Evolutionary conservation across 495 filamentous ascomycete genomes (phyloP), one percentile per base, ranked within the genome.

Genomic region (Bathelium albidoporum): DNA sequence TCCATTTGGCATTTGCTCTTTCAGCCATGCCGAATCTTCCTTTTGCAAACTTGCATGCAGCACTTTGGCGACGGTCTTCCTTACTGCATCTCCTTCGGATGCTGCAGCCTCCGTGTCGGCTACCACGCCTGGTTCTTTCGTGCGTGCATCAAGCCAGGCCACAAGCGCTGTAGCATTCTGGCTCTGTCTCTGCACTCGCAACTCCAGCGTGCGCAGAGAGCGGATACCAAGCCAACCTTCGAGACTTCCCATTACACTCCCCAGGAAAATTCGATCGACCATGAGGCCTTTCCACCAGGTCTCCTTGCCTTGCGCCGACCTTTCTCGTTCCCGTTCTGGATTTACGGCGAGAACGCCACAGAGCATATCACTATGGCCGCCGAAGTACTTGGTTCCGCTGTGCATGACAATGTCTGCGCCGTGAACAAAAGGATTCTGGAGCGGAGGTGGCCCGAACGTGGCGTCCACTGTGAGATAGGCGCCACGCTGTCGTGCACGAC

Each of bases 161-260:
- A 95, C 91, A 2, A 98, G 73, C 31, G 71, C 77, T 66, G 79
- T 77, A 22, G 89, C 81, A 73, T 81, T 93, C 52, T 77, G 72
- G 64, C 84, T 87, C 78, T 95, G 90, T 65, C 88, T 78, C 74
- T 78, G 73, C 2, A 97, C 86, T 29, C 94, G 80, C 65, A 98
- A 69, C 74, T 93, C 90, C 52, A 98, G 78, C 16, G 94, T 98
- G 55, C 93, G 80, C 63, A 97, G 66, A 72, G 88, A 92, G 64
- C 94, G 77, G 55, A 96, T 82, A 0, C 90, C 93, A 20, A 98
- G 79, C 94, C 94, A 98, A 5, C 88, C 85, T 74, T 98, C 94
- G 72, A 98, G 75, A 64, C 82, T 89, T 0, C 94, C 94, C 89
- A 96, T 89, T 11, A 96, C 90, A 44, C 81, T 82, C 1, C 94